A percentile compares a stretch with the other conserved stretches of the same genome.
Evolutionary conservation across 352 stramenopile genomes (phyloP).

Genomic region (Globisporangium polare): DNA sequence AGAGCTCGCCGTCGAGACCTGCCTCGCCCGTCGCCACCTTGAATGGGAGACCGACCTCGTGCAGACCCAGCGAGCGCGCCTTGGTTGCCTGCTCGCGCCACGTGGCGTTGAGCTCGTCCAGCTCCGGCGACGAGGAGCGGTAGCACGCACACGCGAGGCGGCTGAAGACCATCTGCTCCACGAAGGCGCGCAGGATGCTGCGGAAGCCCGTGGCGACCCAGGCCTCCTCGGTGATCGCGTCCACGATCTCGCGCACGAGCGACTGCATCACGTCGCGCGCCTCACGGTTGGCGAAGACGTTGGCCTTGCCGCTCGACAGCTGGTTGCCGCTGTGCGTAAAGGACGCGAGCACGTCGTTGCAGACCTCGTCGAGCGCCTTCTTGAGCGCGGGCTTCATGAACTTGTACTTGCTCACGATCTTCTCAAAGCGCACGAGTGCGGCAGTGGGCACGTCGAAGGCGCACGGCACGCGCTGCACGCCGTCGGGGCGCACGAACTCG

Average conservation of each 20-base stretch:
- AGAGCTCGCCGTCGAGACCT: constrained; percentile 1
- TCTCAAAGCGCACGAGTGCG: constrained; percentile 63
- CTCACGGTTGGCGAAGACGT: constrained; percentile 48
- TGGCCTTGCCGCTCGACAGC: constrained; percentile 14
- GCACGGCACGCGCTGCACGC: constrained; percentile 23
- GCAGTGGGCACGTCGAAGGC: constrained; percentile 37
- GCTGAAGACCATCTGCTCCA: constrained; percentile 77
- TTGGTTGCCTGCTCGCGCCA: constrained; percentile 58
- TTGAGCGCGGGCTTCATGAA: constrained; percentile 59
- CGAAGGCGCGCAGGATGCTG: constrained; percentile 35
- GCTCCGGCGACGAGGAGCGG: constrained; percentile 38
- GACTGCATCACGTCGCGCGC: constrained; percentile 66
- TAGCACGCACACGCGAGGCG: constrained; percentile 68
- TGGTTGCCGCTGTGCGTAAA: constrained; percentile 27
- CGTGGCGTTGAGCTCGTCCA: constrained; percentile 64
- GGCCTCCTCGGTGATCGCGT: constrained; percentile 39
- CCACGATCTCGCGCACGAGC: constrained; percentile 59
- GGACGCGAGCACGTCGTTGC: constrained; percentile 54
- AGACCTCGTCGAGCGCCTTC: constrained; percentile 59
- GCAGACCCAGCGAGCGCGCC: constrained; percentile 34
- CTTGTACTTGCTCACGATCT: constrained; percentile 54
- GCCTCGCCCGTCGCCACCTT: constrained; percentile 20
- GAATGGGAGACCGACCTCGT: constrained; percentile 53
- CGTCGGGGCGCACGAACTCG: constrained; percentile 22
- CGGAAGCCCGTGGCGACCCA: constrained; percentile 24